Evolutionary conservation across 805 yeast genomes (phyloP), one percentile per base, ranked within the genome.

Genomic region (Pichia thaimueangensis): DNA sequence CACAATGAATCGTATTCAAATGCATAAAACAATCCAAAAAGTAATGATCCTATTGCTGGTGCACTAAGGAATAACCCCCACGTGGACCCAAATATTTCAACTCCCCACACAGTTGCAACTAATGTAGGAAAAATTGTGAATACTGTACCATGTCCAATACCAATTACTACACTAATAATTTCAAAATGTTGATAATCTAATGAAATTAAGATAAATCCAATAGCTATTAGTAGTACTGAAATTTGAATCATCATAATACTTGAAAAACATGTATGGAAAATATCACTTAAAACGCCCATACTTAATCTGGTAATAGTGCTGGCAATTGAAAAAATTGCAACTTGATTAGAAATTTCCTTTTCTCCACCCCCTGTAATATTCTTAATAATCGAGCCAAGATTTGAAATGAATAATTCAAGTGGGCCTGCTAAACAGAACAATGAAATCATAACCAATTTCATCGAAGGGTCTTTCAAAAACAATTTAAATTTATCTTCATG

Each of bases 1-100:
- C 73, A 62, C 30, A 52, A 47, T 5, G 42, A 36, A 50, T 86
- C 93, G 51, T 74, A 80, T 16, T 76, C 60, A 20, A 62, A 53
- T 10, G 95, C 96, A 58, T 82, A 88, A 11, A 80, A 49, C 39
- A 84, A 54, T 6, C 95, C 89, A 53, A 74, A 84, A 3, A 75
- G 47, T 5, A 83, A 67, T 2, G 91, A 70, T 1, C 96, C 95
- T 3, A 86, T 49, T 0, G 96, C 96, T 1, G 96, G 96, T 0
- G 95, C 95, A 32, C 85, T 69, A 76, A 88, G 80, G 57, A 86
- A 83, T 25, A 83, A 67, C 2, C 96, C 96, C 86, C 95, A 89
- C 2, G 88, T 81, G 1, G 94, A 82, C 0, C 96, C 97, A 60
- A 89, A 78, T 25, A 84, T 73, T 35, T 82, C 87, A 23, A 83